phyloP scores from a whole-genome alignment of 2,329 filamentous ascomycete species.

The Fusarium praegraminearum region DNA sequence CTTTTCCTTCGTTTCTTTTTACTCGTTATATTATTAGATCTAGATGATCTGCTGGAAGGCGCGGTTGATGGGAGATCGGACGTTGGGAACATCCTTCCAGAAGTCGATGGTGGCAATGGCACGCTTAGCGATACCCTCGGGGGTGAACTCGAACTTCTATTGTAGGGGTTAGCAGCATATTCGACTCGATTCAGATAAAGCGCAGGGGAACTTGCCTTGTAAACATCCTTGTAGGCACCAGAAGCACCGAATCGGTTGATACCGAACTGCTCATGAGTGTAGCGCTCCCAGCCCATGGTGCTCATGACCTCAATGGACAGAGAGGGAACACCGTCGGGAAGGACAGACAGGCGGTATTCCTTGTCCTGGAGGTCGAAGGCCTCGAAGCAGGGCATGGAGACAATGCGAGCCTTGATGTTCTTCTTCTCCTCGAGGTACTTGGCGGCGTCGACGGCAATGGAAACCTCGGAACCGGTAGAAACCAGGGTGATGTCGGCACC shows the following conservation, averaged over 20 bases:
- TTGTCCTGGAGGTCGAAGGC: slow-evolving; percentile 94
- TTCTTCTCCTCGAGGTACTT: slow-evolving; percentile 92
- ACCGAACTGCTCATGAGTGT: slow-evolving; percentile 99
- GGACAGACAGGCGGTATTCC: slow-evolving; percentile 92
- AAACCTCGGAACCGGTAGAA: slow-evolving; percentile 95
- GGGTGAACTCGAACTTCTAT: slow-evolving; percentile 99
- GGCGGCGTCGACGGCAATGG: slow-evolving; percentile 91
- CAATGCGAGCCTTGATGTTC: slow-evolving; percentile 87
- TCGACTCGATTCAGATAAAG: background rate
- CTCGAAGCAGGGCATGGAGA: slow-evolving; percentile 96
- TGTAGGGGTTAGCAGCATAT: slow-evolving; percentile 53
- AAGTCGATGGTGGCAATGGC: slow-evolving; percentile 92
- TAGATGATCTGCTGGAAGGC: slow-evolving; percentile 98
- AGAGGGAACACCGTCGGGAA: slow-evolving; percentile 93
- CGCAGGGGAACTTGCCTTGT: slow-evolving; percentile 73
- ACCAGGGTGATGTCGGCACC: slow-evolving; percentile 89
- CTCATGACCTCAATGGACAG: slow-evolving; percentile 96
- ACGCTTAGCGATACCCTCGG: slow-evolving; percentile 96
- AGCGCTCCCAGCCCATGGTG: slow-evolving; percentile 98
- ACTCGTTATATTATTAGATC: slow-evolving; percentile 45
- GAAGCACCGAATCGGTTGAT: slow-evolving; percentile 99
- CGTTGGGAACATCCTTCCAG: slow-evolving; percentile 92
- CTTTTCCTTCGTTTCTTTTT: slow-evolving; percentile 35
- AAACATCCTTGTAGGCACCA: slow-evolving; percentile 97
- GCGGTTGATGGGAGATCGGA: slow-evolving; percentile 95